These are phyloP conservation scores for Phtheirospermum japonicum DNA, from an alignment of 257 asterid species.

Conservation along the genomic window DNA sequence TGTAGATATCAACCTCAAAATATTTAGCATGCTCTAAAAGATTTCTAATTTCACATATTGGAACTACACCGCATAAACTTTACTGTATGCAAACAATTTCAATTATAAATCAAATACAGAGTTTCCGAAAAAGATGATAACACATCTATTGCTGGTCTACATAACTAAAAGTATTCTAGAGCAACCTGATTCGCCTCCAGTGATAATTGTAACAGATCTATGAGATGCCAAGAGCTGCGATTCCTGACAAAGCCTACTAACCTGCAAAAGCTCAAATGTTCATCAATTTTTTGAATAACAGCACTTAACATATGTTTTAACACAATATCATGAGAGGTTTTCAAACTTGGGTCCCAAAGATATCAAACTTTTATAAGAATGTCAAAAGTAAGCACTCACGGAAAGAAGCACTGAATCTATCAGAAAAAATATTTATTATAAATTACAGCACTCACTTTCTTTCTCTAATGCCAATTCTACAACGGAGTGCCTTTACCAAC, in stretches of 20 bases:
- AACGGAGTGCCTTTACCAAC: slow-evolving; percentile 4
- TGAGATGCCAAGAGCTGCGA: slow-evolving; percentile 61
- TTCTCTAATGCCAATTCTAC: slow-evolving; percentile 10
- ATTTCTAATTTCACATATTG: slow-evolving; percentile 3
- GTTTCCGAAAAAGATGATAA: slow-evolving; percentile 12
- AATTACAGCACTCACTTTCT: not conserved
- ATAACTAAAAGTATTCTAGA: slow-evolving; percentile 21
- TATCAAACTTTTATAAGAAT: not conserved
- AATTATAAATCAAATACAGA: slow-evolving; percentile 1
- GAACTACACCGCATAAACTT: not conserved
- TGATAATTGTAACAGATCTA: slow-evolving; percentile 67
- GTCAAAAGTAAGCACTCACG: slow-evolving; percentile 5
- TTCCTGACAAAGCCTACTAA: slow-evolving; percentile 73
- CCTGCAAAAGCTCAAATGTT: slow-evolving; percentile 43
- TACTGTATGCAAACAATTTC: slow-evolving; percentile 7
- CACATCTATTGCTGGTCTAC: slow-evolving; percentile 7
- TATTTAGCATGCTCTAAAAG: not conserved
- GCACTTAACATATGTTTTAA: not conserved
- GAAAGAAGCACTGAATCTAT: slow-evolving; percentile 1
- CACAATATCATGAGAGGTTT: not conserved
- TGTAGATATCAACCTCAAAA: slow-evolving; percentile 10
- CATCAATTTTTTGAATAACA: slow-evolving; percentile 18
- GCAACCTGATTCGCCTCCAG: slow-evolving; percentile 75
- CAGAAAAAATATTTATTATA: not conserved
- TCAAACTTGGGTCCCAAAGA: not conserved